Conservation (phyloP, 495 filamentous ascomycete genomes). For the Penicillium lagena region DNA sequence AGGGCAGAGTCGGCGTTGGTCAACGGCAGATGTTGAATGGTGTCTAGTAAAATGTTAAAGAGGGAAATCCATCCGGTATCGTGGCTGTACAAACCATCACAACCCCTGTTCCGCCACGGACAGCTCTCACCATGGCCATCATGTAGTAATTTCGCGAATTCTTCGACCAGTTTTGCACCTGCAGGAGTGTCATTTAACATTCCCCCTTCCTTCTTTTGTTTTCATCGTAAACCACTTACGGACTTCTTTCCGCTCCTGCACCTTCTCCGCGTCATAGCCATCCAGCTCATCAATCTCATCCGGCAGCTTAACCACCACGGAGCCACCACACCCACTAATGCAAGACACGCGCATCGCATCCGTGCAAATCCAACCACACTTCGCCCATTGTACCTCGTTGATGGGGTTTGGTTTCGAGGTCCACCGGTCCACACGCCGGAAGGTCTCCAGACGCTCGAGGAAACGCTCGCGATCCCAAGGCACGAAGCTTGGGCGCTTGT, state of each 20-base stretch:
- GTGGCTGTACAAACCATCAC: conserved; percentile 56
- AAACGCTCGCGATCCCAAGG: conserved; percentile 82
- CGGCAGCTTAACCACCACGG: conserved; percentile 75
- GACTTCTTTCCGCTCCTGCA: conserved; percentile 59
- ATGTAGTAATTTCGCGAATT: conserved; percentile 64
- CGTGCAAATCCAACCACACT: conserved; percentile 83
- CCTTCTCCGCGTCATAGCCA: conserved; percentile 45
- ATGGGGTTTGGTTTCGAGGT: conserved; percentile 65
- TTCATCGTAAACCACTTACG: conserved; percentile 24
- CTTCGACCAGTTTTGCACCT: conserved; percentile 61
- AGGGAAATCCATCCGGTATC: not conserved
- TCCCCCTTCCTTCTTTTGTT: not conserved
- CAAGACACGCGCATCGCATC: conserved; percentile 78
- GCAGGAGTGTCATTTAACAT: conserved; percentile 5
- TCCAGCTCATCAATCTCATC: conserved; percentile 47
- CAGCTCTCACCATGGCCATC: conserved; percentile 78
- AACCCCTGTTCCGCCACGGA: conserved; percentile 77
- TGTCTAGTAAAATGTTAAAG: conserved; percentile 26
- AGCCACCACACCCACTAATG: conserved; percentile 68
- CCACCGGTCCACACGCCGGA: conserved; percentile 86
- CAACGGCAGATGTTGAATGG: conserved; percentile 51
- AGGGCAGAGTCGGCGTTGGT: conserved; percentile 52
- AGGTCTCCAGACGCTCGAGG: conserved; percentile 75
- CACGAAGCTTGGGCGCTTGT: conserved; percentile 55
- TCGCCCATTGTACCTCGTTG: conserved; percentile 93